Evolutionary conservation across 768 basidiomycete species (phyloP).

Genomic region (Tricholoma bakamatsutake): DNA sequence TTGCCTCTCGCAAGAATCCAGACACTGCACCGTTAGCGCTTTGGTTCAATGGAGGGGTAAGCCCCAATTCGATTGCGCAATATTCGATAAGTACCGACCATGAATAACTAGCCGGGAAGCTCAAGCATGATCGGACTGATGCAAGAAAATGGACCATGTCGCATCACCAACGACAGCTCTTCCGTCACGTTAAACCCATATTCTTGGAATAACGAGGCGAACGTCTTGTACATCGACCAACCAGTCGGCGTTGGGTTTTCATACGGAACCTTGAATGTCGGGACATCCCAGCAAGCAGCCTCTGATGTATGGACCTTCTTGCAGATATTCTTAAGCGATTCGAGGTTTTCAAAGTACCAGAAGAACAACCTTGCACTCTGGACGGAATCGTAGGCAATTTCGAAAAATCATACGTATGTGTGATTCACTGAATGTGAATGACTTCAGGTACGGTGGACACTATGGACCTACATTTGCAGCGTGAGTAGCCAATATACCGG

Average conservation of each 20-base stretch:
- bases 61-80: slow-evolving; percentile 6
- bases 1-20: slow-evolving; percentile 56
- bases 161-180: slow-evolving; percentile 48
- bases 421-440: neutral
- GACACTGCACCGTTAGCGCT: slow-evolving; percentile 56
- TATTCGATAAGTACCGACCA: neutral
- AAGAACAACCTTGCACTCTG: slow-evolving; percentile 48
- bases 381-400: slow-evolving; percentile 49
- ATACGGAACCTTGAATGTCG: slow-evolving; percentile 42
- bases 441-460: slow-evolving; percentile 58
- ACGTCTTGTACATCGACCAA: slow-evolving; percentile 59
- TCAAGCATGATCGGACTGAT: slow-evolving; percentile 60
- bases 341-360: slow-evolving; percentile 43
- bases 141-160: slow-evolving; percentile 75
- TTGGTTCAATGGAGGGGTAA: slow-evolving; percentile 62
- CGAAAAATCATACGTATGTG: neutral
- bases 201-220: slow-evolving; percentile 55
- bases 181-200: slow-evolving; percentile 44
- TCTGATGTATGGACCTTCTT: slow-evolving; percentile 56
- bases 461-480: slow-evolving; percentile 66
- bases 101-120: slow-evolving; percentile 38
- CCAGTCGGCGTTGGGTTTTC: slow-evolving; percentile 62
- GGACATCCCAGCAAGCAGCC: slow-evolving; percentile 49
- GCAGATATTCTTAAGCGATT: slow-evolving; percentile 55
- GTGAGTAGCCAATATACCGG: slow-evolving; percentile 15